phyloP scores from a whole-genome alignment of 2,329 filamentous ascomycete species.

The Rhinocladiella mackenziei region DNA sequence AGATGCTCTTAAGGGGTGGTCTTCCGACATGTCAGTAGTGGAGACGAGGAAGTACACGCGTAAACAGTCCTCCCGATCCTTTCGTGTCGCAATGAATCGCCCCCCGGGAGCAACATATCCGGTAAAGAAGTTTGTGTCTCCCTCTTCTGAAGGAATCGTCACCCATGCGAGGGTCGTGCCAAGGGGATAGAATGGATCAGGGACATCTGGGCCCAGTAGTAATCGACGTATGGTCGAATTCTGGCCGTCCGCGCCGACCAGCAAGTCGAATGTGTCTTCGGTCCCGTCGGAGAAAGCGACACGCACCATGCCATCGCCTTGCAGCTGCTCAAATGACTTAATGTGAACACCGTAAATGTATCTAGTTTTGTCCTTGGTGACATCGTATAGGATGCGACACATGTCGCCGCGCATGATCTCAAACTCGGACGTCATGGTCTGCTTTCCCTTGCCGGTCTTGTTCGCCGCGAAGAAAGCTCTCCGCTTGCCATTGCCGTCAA shows the following conservation, averaged over 20 bases:
- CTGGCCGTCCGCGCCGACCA: conserved; percentile 35
- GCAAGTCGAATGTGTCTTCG: conserved; percentile 29
- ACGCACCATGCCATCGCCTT: conserved; percentile 12
- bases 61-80: conserved; percentile 37
- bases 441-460: conserved; percentile 34
- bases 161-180: conserved; percentile 34
- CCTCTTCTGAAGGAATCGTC: conserved; percentile 30
- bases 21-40: conserved; percentile 27
- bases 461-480: conserved; percentile 44
- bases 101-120: conserved; percentile 37
- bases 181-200: conserved; percentile 28
- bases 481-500: conserved; percentile 40
- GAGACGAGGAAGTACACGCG: conserved; percentile 42
- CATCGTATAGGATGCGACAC: conserved; percentile 42
- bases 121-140: conserved; percentile 38
- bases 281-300: conserved; percentile 31
- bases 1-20: too few species aligned
- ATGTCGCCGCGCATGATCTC: conserved; percentile 57
- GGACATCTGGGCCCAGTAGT: conserved; percentile 29
- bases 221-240: conserved; percentile 28
- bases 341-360: conserved; percentile 37
- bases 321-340: conserved; percentile 28
- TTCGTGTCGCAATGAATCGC: conserved; percentile 42
- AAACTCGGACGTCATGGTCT: conserved; percentile 45
- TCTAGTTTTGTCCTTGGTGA: conserved; percentile 25